A percentile compares a stretch with the other conserved stretches of the same genome.
phyloP scores from a whole-genome alignment of 345 rosid species.

The Pistacia integerrima region DNA sequence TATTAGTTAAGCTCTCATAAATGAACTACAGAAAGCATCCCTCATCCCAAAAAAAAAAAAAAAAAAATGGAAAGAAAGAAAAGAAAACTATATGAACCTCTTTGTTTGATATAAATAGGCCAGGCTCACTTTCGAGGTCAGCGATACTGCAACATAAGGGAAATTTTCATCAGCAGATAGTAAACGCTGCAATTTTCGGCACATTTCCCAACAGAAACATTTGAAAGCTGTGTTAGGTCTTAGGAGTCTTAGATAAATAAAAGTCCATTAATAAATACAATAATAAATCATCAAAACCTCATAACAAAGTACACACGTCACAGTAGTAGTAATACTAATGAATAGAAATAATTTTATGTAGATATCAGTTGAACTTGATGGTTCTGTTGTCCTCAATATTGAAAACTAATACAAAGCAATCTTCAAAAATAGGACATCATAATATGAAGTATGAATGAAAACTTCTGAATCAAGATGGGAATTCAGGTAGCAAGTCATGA shows the following conservation, averaged over 20 bases:
- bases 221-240: not conserved
- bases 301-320: not conserved
- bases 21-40: not conserved
- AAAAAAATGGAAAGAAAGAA: not conserved
- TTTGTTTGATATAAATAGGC: conserved; percentile 67
- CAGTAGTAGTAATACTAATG: too few relatives aligned
- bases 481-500: not conserved
- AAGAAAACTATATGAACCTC: conserved; percentile 52
- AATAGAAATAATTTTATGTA: not conserved
- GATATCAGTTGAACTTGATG: not conserved
- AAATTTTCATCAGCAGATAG: not conserved
- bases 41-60: not conserved
- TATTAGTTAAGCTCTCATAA: conserved; percentile 6
- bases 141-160: conserved; percentile 56
- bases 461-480: not conserved
- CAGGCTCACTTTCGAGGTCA: conserved; percentile 90
- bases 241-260: too few relatives aligned
- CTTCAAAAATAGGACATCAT: not conserved
- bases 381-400: not conserved
- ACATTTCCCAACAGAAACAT: not conserved
- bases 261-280: too few relatives aligned
- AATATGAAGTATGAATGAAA: not conserved
- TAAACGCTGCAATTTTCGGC: not conserved
- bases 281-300: not conserved
- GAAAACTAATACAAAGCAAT: not conserved